Conservation (phyloP, 345 rosid genomes). For the Euphorbia pulcherrima region DNA sequence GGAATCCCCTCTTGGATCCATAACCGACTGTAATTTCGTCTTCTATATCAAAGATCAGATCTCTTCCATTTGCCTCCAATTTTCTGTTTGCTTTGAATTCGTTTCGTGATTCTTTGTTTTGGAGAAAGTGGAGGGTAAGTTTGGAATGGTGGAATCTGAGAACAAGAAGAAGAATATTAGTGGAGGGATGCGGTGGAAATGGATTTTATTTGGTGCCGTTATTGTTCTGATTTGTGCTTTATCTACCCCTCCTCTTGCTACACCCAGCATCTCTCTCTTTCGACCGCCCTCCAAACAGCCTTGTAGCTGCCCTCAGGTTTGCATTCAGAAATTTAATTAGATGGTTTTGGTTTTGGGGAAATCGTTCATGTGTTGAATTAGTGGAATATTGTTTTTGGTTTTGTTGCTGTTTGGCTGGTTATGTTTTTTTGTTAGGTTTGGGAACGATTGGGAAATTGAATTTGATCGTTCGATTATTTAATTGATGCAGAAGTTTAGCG, state of each 20-base stretch:
- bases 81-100: background rate
- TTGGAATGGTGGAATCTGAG: conserved; percentile 37
- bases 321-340: background rate
- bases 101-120: too few relatives aligned
- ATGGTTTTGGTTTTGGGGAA: background rate
- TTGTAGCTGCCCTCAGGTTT: conserved; percentile 62
- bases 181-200: conserved; percentile 27
- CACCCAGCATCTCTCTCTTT: conserved; percentile 29
- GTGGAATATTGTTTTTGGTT: background rate
- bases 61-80: too few relatives aligned
- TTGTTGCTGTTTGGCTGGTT: background rate
- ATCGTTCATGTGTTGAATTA: background rate
- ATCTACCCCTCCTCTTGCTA: conserved; percentile 30
- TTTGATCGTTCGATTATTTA: conserved; percentile 2
- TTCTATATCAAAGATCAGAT: too few relatives aligned
- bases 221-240: conserved; percentile 40
- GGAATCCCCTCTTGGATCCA: too few relatives aligned
- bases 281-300: conserved; percentile 23
- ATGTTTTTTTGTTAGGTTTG: background rate
- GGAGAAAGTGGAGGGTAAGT: background rate
- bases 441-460: background rate
- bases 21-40: too few relatives aligned
- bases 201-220: conserved; percentile 38
- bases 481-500: conserved; percentile 48
- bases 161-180: conserved; percentile 11